Conservation (phyloP, 2,329 filamentous ascomycete genomes). For the Laburnicola sp. region DNA sequence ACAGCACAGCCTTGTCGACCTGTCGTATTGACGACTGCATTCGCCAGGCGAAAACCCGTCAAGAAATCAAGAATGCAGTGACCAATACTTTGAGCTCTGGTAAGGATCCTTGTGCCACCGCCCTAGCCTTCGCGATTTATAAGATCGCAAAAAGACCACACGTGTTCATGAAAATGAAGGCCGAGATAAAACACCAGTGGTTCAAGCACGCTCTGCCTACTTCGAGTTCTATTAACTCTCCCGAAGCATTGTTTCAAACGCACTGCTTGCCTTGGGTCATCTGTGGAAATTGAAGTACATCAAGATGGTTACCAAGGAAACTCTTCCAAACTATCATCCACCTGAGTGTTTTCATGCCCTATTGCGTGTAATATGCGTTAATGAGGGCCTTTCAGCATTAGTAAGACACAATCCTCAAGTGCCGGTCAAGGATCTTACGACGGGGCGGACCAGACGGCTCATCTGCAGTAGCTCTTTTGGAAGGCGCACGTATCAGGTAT, state of each 20-base stretch:
- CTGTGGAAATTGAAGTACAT: conserved; percentile 5
- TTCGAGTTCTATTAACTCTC: conserved; percentile 2
- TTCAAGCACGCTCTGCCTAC: conserved; percentile 1
- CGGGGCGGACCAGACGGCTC: no score
- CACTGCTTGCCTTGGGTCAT: conserved; percentile 2
- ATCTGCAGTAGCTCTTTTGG: no score
- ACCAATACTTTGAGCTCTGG: conserved; percentile 4
- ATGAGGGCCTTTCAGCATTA: conserved; percentile 1
- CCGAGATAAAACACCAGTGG: conserved; percentile 2
- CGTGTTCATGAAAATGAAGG: conserved; percentile 3
- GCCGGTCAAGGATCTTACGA: not conserved
- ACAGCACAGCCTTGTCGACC: not conserved
- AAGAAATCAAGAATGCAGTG: conserved; percentile 5
- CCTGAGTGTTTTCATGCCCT: conserved; percentile 1
- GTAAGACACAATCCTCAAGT: conserved; percentile 3
- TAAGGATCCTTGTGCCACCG: conserved; percentile 4
- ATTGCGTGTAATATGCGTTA: not conserved
- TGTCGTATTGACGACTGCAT: conserved; percentile 1
- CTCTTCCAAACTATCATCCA: conserved; percentile 5
- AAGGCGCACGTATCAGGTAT: no score
- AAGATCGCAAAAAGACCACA: conserved; percentile 6
- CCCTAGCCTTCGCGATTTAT: conserved; percentile 6
- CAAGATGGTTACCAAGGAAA: conserved; percentile 5
- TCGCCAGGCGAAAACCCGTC: not conserved
- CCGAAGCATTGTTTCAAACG: not conserved